Conservation (phyloP, 129 eudicot species). For the Scalesia atractyloides region DNA sequence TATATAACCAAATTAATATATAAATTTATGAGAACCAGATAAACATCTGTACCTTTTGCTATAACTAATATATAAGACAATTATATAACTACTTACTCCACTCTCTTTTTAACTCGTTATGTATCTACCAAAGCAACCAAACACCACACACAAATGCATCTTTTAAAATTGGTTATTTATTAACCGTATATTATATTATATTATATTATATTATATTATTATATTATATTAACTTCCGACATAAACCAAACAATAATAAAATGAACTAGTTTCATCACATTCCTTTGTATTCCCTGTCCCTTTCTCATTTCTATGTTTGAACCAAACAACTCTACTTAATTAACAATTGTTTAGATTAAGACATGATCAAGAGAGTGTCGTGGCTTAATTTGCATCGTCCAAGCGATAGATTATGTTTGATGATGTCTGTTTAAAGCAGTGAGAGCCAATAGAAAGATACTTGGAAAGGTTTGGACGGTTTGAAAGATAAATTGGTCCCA, state of each 20-base stretch:
- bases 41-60: no score
- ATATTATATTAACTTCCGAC: background rate
- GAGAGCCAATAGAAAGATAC: slow-evolving; percentile 18
- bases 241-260: background rate
- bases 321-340: background rate
- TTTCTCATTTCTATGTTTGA: background rate
- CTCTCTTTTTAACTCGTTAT: no score
- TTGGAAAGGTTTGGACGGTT: slow-evolving; percentile 28
- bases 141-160: no score
- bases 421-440: slow-evolving; percentile 9
- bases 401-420: background rate
- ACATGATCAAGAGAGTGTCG: background rate
- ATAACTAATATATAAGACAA: no score
- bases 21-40: no score
- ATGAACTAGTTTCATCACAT: background rate
- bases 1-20: no score
- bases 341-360: background rate
- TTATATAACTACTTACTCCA: no score
- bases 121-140: no score
- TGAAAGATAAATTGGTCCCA: slow-evolving; percentile 4
- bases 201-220: no score
- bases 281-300: background rate
- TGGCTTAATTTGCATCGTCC: slow-evolving; percentile 17
- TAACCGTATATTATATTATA: no score
- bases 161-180: no score